Percentiles rank a stretch among this genome's conserved stretches.
phyloP scores from a whole-genome alignment of 495 filamentous ascomycete genomes.

The Lindgomyces ingoldianus region DNA sequence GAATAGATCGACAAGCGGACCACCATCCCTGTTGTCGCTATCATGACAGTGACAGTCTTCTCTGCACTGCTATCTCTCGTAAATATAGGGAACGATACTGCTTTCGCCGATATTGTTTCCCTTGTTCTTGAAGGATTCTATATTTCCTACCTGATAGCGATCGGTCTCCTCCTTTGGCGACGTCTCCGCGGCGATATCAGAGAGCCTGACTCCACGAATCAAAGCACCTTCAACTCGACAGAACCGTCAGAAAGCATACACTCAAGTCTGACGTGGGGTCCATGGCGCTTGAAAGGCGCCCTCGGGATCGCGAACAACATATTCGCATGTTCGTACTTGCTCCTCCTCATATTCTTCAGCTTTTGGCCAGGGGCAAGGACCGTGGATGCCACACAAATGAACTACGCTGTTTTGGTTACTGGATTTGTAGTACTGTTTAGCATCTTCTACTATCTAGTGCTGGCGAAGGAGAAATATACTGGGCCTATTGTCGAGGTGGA shows the following conservation, averaged over 20 bases:
- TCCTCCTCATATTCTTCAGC: slow-evolving; percentile 54
- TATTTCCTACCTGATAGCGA: slow-evolving; percentile 37
- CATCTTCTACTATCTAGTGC: slow-evolving; percentile 50
- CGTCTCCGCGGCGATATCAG: slow-evolving; percentile 49
- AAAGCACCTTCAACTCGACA: slow-evolving; percentile 20
- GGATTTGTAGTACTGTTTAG: slow-evolving; percentile 49
- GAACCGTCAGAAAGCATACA: slow-evolving; percentile 38
- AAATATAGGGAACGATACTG: slow-evolving; percentile 14
- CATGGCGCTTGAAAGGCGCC: slow-evolving; percentile 51
- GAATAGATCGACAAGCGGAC: slow-evolving; percentile 21
- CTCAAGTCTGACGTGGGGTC: slow-evolving; percentile 50
- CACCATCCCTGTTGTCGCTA: slow-evolving; percentile 19
- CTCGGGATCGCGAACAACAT: slow-evolving; percentile 51
- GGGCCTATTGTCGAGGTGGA: slow-evolving; percentile 52
- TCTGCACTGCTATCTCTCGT: slow-evolving; percentile 17
- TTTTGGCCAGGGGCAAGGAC: slow-evolving; percentile 51
- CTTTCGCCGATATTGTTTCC: slow-evolving; percentile 19
- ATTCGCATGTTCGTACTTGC: slow-evolving; percentile 52
- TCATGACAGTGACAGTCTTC: slow-evolving; percentile 8
- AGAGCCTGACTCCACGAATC: slow-evolving; percentile 6
- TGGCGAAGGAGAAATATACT: slow-evolving; percentile 48
- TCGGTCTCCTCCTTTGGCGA: slow-evolving; percentile 52
- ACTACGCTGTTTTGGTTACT: slow-evolving; percentile 52
- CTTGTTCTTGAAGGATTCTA: slow-evolving; percentile 28
- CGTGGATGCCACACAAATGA: slow-evolving; percentile 45